Evolutionary conservation across 2,329 filamentous ascomycete species (phyloP).

Genomic region (Pseudovirgaria hyperparasitica): DNA sequence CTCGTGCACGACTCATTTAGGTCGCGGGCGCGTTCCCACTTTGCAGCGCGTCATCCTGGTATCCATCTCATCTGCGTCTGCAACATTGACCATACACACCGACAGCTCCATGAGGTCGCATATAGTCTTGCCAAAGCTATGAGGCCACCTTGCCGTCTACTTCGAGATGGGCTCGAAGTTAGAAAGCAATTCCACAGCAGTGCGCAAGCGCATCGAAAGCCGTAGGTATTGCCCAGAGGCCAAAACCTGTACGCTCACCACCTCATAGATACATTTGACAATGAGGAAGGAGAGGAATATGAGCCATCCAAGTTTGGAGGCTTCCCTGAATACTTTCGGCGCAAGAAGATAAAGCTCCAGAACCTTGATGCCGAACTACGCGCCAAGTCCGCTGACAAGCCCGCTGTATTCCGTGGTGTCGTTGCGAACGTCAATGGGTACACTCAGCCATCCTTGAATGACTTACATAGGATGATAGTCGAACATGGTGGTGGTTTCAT

Average conservation of each 20-base stretch:
- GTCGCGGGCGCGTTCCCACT: too few relatives aligned
- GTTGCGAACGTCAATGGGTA: conserved; percentile 92
- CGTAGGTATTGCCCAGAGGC: conserved; percentile 24
- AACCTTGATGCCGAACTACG: conserved; percentile 81
- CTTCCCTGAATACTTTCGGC: conserved; percentile 81
- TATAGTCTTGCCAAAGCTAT: too few relatives aligned
- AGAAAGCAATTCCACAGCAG: conserved; percentile 44
- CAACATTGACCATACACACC: not conserved
- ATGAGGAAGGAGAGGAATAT: conserved; percentile 86
- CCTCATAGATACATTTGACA: conserved; percentile 52
- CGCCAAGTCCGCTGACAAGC: conserved; percentile 53
- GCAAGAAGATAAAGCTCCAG: conserved; percentile 95
- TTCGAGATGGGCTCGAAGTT: conserved; percentile 47
- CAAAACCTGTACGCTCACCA: conserved; percentile 1
- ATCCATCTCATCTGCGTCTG: not conserved
- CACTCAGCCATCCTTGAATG: conserved; percentile 81
- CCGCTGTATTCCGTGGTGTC: conserved; percentile 78
- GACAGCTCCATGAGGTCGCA: conserved; percentile 1
- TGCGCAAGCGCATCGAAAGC: conserved; percentile 51
- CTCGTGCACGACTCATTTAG: too few relatives aligned
- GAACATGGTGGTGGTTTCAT: conserved; percentile 88
- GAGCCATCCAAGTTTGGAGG: conserved; percentile 75
- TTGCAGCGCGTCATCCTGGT: too few relatives aligned
- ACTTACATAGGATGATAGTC: conserved; percentile 80
- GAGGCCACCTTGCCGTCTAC: too few relatives aligned